A percentile compares a stretch with the other conserved stretches of the same genome.
Conservation (phyloP, 371 early-diverging fungal species). For the Saksenaea oblongispora region DNA sequence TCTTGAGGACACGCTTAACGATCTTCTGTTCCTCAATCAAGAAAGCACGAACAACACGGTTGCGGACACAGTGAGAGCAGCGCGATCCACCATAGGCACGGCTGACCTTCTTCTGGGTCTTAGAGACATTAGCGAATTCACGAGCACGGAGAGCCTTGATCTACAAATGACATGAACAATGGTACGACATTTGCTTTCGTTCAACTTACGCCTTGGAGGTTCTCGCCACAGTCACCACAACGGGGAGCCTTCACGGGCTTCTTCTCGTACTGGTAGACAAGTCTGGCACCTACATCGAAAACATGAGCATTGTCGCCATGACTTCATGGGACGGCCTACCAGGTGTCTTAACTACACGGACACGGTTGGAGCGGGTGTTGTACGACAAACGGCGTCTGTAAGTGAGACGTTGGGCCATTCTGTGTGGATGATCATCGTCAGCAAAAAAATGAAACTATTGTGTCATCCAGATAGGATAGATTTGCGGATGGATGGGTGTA, state of each 20-base stretch:
- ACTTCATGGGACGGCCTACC: slow-evolving; percentile 47
- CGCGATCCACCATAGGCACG: slow-evolving; percentile 97
- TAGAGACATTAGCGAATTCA: slow-evolving; percentile 85
- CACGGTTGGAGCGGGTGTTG: slow-evolving; percentile 98
- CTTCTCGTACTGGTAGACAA: slow-evolving; percentile 89
- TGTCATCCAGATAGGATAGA: not conserved
- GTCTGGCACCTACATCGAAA: slow-evolving; percentile 75
- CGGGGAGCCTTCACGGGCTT: slow-evolving; percentile 91
- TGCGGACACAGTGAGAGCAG: slow-evolving; percentile 92
- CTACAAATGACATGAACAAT: slow-evolving; percentile 30
- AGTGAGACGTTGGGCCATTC: slow-evolving; percentile 90
- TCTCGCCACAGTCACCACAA: slow-evolving; percentile 96
- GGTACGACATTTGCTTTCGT: not conserved
- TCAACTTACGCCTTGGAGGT: slow-evolving; percentile 84
- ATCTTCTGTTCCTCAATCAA: slow-evolving; percentile 99
- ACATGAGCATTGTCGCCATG: not conserved
- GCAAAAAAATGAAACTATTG: not conserved
- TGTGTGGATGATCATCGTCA: not conserved
- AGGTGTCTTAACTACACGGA: slow-evolving; percentile 95
- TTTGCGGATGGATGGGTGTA: not conserved
- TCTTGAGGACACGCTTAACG: slow-evolving; percentile 95
- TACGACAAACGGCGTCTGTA: slow-evolving; percentile 97
- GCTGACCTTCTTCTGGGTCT: slow-evolving; percentile 89
- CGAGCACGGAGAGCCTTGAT: slow-evolving; percentile 91
- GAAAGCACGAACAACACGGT: slow-evolving; percentile 97